Conservation (phyloP, 2,329 filamentous ascomycete genomes). For the Cladophialophora yegresii region DNA sequence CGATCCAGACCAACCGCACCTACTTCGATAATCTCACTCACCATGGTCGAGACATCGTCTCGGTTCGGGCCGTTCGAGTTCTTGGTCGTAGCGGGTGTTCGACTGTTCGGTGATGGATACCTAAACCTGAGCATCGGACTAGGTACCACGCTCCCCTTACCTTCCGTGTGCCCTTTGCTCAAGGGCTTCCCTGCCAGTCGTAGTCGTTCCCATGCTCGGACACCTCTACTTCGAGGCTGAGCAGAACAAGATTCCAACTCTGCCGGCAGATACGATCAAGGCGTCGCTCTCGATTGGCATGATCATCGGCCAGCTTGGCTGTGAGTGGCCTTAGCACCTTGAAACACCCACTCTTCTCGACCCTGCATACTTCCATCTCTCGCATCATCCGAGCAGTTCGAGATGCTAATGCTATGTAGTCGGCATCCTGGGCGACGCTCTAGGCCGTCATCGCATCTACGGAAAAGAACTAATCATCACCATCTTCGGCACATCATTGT, state of each 20-base stretch:
- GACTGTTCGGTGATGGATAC: conserved; percentile 39
- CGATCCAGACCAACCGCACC: background rate
- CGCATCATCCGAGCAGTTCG: background rate
- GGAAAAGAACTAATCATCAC: conserved; percentile 38
- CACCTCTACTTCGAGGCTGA: conserved; percentile 38
- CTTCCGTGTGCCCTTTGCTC: background rate
- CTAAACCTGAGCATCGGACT: conserved; percentile 39
- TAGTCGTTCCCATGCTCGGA: conserved; percentile 38
- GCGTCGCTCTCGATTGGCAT: conserved; percentile 38
- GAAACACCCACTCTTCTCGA: background rate
- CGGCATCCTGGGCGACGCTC: conserved; percentile 38
- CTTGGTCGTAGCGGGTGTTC: conserved; percentile 36
- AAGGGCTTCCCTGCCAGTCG: background rate
- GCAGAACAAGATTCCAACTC: conserved; percentile 26
- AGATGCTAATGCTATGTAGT: background rate
- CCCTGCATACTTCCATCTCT: background rate
- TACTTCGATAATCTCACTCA: background rate
- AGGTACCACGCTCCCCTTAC: conserved; percentile 27
- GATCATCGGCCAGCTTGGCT: conserved; percentile 37
- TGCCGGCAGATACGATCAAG: conserved; percentile 35
- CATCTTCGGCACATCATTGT: conserved; percentile 37
- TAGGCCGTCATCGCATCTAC: conserved; percentile 37
- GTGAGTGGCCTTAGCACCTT: background rate
- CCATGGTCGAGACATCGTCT: conserved; percentile 15
- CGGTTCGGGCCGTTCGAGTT: conserved; percentile 35